These are phyloP conservation scores for Exophiala sideris DNA, from an alignment of 2,329 filamentous ascomycete genomes.

Conservation along the genomic window DNA sequence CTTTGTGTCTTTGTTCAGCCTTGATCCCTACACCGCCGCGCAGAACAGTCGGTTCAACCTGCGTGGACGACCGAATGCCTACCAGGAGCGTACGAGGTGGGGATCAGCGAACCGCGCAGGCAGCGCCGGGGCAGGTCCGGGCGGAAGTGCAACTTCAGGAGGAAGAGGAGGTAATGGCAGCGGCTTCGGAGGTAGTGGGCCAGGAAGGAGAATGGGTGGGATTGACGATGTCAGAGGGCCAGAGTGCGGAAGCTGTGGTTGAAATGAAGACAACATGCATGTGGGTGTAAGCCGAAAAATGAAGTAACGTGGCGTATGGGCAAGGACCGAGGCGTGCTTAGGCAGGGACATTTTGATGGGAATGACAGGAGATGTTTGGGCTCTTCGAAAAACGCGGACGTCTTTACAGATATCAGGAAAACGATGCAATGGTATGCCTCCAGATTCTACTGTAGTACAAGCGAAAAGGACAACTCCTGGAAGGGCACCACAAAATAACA, in stretches of 20 bases:
- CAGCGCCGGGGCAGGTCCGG: slow-evolving; percentile 24
- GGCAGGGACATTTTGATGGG: too few relatives aligned
- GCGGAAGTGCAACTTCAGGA: slow-evolving; percentile 24
- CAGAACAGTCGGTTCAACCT: slow-evolving; percentile 46
- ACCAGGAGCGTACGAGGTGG: slow-evolving; percentile 32
- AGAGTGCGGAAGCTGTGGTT: slow-evolving; percentile 46
- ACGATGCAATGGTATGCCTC: too few relatives aligned
- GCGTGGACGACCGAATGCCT: slow-evolving; percentile 30
- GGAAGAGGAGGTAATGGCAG: slow-evolving; percentile 32
- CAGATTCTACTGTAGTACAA: too few relatives aligned
- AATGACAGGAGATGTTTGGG: too few relatives aligned
- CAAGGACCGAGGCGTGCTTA: too few relatives aligned
- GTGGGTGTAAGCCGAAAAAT: too few relatives aligned
- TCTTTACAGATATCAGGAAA: too few relatives aligned
- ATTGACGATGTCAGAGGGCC: slow-evolving; percentile 48
- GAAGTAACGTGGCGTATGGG: neutral
- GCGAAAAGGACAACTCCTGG: too few relatives aligned
- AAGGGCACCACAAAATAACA: too few relatives aligned
- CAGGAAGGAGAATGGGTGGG: slow-evolving; percentile 40
- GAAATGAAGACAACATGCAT: slow-evolving; percentile 12
- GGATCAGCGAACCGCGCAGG: slow-evolving; percentile 17
- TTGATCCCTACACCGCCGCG: slow-evolving; percentile 47
- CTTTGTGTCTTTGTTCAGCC: slow-evolving; percentile 46
- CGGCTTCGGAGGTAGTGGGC: slow-evolving; percentile 32
- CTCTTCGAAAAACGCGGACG: too few relatives aligned